Base-by-base conservation (phyloP, 73 alveolate genomes). In the Paramecium octaurelia region DNA sequence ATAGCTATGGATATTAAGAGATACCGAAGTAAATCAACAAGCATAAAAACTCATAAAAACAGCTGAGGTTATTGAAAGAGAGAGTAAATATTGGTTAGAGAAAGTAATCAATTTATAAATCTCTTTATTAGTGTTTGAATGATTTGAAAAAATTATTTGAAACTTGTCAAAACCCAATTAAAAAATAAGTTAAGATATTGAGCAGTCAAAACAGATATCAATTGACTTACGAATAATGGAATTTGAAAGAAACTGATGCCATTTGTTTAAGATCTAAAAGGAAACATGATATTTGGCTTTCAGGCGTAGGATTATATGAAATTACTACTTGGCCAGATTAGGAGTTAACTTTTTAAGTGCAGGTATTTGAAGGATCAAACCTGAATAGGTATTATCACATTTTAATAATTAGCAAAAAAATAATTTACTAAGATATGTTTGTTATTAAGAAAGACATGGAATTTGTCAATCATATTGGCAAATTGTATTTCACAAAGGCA, bases 221-320 rank as follows among this genome's bases (percentile, higher is more conserved):
- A 43, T 80, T 80, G 50, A 21, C 70, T 1, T 80, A 80, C 24
- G 91, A 80, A 23, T 80, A 80, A 48, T 80, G 91, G 91, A 80
- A 80, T 48, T 46, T 80, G 20, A 80, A 80, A 35, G 91, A 80
- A 6, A 44, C 70, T 20, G 91, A 80, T 40, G 91, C 91, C 20
- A 43, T 80, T n/a, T 80, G 64, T 24, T 80, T 80, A 40, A 44
- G 57, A 80, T 80, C 91, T 20, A 80, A 80, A 24, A 80, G 24
- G 57, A 80, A 80, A 46, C 70, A 80, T 46, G 91, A 80, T 48
- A 43, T 80, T n/a, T 80, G 91, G 91, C 27, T 80, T n/a, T 80
- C 91, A 1, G 91, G 91, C 20, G 70, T 80, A 11, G 91, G 91
- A 44, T 18, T 80, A n/a, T 80, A 80, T 80, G 70, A 80, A 18